Percentiles rank a stretch among this genome's conserved stretches.
phyloP scores from a whole-genome alignment of 1,284 basidiomycete species.

The Ganoderma resinaceum region DNA sequence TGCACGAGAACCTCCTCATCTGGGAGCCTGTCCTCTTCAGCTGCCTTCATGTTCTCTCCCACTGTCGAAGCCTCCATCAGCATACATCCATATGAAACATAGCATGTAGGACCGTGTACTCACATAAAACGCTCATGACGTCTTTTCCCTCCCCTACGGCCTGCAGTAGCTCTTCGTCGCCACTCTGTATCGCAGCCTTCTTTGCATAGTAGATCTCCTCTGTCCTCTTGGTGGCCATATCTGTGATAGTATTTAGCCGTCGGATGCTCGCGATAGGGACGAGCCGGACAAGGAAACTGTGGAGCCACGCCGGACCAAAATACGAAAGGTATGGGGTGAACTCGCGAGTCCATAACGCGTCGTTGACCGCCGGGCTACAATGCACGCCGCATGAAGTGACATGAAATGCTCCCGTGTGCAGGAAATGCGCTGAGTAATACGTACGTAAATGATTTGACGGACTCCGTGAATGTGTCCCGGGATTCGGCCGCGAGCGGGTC shows the following conservation, averaged over 20 bases:
- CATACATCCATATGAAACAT: background rate
- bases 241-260: conserved; percentile 32
- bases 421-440: background rate
- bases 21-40: conserved; percentile 36
- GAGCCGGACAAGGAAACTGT: conserved; percentile 1
- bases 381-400: background rate
- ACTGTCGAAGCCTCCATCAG: background rate
- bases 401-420: background rate
- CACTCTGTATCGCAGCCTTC: conserved; percentile 54
- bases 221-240: conserved; percentile 46
- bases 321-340: conserved; percentile 1
- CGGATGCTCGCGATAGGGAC: conserved; percentile 1
- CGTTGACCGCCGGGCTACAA: background rate
- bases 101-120: background rate
- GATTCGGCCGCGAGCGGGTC: conserved; percentile 40
- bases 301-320: conserved; percentile 2
- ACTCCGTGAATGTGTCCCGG: conserved; percentile 32
- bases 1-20: conserved; percentile 42
- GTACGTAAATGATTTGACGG: conserved; percentile 19
- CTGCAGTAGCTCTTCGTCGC: conserved; percentile 23
- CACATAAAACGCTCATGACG: conserved; percentile 38
- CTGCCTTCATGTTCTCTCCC: conserved; percentile 7
- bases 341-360: background rate
- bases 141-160: conserved; percentile 32
- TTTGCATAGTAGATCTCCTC: conserved; percentile 47